Evolutionary conservation across 2,329 filamentous ascomycete genomes (phyloP), one percentile per base, ranked within the genome.

Genomic region (Epichloe scottii): DNA sequence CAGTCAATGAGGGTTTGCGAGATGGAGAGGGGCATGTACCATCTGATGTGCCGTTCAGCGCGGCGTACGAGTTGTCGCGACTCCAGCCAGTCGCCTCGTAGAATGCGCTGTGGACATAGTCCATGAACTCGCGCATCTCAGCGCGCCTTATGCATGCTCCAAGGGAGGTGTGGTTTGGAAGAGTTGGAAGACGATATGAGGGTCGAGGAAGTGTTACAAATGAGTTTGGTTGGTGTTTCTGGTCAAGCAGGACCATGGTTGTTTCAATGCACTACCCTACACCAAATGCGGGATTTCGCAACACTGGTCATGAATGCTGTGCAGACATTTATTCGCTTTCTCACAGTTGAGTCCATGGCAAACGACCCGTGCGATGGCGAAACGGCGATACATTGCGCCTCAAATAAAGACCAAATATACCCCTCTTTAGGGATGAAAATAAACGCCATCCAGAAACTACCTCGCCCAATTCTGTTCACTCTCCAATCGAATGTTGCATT

Each of bases 61-160:
- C 81, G 59, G 87, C 84, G 71, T 96, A 96, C 54, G 87, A 93
- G 69, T 95, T 95, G 73, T 96, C 89, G 62, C 82, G 77, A 65
- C 90, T 87, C 90, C 90, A 96, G 66, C 85, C 79, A 44, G 89
- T 90, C 51, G 86, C 84, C 65, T 86, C 78, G 67, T 89, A 87
- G 71, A 95, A 96, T 62, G 88, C 87, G 71, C 85, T 79, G 71
- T 95, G 89, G 73, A 96, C 85, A 74, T 94, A 91, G 71, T 95
- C 89, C 88, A 96, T 95, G 74, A 95, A 96, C 71, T 90, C 85
- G 72, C 93, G 83, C 90, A 96, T 96, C 50, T 71, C 62, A 63
- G 55, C 57, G 55, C 52, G 48, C 51, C 44, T 51, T 63, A 55
- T 49, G 56, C 63, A 65, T 66, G 56, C 62, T 59, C 58, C 51